Conservation (phyloP, 2,329 filamentous ascomycete species). For the Sporothrix luriei region DNA sequence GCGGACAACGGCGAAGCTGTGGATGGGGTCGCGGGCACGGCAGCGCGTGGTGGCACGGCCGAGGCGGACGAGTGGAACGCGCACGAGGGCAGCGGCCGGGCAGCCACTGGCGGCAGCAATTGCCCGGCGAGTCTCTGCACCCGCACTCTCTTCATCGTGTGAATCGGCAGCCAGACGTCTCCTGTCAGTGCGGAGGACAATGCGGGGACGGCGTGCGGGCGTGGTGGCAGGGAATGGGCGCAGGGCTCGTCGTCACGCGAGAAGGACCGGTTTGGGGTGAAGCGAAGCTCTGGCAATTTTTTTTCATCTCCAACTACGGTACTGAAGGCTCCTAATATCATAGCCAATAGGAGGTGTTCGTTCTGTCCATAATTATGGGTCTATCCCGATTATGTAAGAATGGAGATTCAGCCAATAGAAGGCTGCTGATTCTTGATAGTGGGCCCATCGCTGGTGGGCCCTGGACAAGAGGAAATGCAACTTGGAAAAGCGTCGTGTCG, state of each 20-base stretch:
- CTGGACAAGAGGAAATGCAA: conserved; percentile 22
- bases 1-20: neutral
- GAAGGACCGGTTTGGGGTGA: conserved; percentile 12
- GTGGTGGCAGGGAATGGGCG: neutral
- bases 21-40: neutral
- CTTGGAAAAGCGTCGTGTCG: conserved; percentile 27
- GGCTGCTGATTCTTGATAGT: conserved; percentile 34
- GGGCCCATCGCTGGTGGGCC: conserved; percentile 10
- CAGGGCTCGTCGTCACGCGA: conserved; percentile 18
- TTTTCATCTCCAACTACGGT: conserved; percentile 26
- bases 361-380: neutral
- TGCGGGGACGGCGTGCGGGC: neutral
- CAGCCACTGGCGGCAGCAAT: conserved; percentile 51
- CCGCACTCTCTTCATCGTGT: conserved; percentile 63
- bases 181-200: neutral
- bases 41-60: neutral
- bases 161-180: neutral
- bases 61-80: conserved; percentile 28
- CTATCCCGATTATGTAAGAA: conserved; percentile 21
- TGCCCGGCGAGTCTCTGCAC: conserved; percentile 62
- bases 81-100: conserved; percentile 43
- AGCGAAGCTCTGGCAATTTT: conserved; percentile 28
- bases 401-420: neutral
- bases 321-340: too few relatives aligned
- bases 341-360: conserved; percentile 9